phyloP scores from a whole-genome alignment of 73 alveolate genomes.

The Paramecium caudatum region DNA sequence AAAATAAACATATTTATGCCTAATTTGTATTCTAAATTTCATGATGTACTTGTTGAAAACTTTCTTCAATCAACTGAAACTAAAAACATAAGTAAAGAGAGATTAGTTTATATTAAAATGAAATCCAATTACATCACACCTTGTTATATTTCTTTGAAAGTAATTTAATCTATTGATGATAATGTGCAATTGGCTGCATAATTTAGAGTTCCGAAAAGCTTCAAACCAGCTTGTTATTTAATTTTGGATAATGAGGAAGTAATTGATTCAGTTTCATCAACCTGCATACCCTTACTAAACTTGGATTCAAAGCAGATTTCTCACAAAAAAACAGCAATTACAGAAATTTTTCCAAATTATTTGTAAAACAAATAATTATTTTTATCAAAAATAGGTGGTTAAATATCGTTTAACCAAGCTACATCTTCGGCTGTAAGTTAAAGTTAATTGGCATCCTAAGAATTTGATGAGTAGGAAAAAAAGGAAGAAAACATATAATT shows the following conservation, averaged over 20 bases:
- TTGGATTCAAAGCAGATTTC: conserved; percentile 63
- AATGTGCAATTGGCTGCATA: conserved; percentile 66
- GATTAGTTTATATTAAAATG: conserved; percentile 54
- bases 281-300: conserved; percentile 66
- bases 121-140: conserved; percentile 73
- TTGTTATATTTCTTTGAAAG: conserved; percentile 56
- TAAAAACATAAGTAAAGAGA: conserved; percentile 64
- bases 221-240: conserved; percentile 27
- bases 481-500: not conserved
- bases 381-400: conserved; percentile 23
- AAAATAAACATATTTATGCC: conserved; percentile 75
- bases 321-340: conserved; percentile 67
- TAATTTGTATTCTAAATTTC: conserved; percentile 70
- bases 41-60: conserved; percentile 67
- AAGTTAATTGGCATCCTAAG: conserved; percentile 5
- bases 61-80: conserved; percentile 62
- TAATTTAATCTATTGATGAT: conserved; percentile 65
- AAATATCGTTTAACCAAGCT: conserved; percentile 7
- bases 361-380: not conserved
- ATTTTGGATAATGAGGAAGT: conserved; percentile 68
- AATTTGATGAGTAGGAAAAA: not conserved
- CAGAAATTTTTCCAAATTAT: conserved; percentile 60
- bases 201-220: conserved; percentile 56
- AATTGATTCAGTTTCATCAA: conserved; percentile 70
- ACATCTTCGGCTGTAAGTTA: conserved; percentile 17